A percentile compares a stretch with the other conserved stretches of the same genome.
phyloP scores from a whole-genome alignment of 2,329 filamentous ascomycete genomes.

The Beauveria medogensis region DNA sequence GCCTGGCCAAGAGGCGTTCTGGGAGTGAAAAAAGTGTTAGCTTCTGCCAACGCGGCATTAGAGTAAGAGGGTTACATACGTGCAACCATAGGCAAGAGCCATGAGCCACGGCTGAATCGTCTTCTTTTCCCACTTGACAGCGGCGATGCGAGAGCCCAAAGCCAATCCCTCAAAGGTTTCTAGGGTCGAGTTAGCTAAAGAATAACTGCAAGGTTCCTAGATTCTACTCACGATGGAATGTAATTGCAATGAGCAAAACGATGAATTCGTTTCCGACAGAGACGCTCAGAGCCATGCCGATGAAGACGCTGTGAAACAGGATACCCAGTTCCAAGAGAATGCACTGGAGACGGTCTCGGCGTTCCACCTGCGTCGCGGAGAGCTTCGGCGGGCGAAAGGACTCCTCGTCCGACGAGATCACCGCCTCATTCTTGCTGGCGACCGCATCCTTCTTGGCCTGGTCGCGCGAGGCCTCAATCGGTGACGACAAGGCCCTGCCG shows the following conservation, averaged over 20 bases:
- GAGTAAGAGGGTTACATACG: slow-evolving; percentile 25
- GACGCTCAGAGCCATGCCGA: slow-evolving; percentile 76
- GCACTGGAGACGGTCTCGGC: slow-evolving; percentile 65
- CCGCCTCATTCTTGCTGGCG: slow-evolving; percentile 6
- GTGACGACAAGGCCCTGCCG: slow-evolving; percentile 15
- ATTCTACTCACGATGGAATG: slow-evolving; percentile 52
- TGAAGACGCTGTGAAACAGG: slow-evolving; percentile 57
- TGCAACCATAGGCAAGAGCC: slow-evolving; percentile 49
- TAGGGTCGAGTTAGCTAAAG: slow-evolving; percentile 14
- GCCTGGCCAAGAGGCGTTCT: slow-evolving; percentile 63
- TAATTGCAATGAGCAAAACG: slow-evolving; percentile 70
- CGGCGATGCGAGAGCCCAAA: slow-evolving; percentile 55
- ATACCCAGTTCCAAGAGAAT: slow-evolving; percentile 73
- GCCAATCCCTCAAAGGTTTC: slow-evolving; percentile 50
- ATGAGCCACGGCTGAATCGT: slow-evolving; percentile 47
- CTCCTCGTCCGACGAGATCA: slow-evolving; percentile 10
- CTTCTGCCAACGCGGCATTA: neutral
- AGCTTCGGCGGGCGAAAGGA: slow-evolving; percentile 18
- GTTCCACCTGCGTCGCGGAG: slow-evolving; percentile 46
- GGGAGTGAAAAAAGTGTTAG: slow-evolving; percentile 11
- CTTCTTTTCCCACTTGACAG: slow-evolving; percentile 35
- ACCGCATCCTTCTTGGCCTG: slow-evolving; percentile 10
- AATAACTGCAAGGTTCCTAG: too few relatives aligned
- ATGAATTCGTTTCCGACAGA: slow-evolving; percentile 68
- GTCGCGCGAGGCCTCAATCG: slow-evolving; percentile 14